A percentile compares a stretch with the other conserved stretches of the same genome.
These are phyloP conservation scores for Pisolithus thermaeus DNA, from an alignment of 1,284 basidiomycete species.

Conservation along the genomic window DNA sequence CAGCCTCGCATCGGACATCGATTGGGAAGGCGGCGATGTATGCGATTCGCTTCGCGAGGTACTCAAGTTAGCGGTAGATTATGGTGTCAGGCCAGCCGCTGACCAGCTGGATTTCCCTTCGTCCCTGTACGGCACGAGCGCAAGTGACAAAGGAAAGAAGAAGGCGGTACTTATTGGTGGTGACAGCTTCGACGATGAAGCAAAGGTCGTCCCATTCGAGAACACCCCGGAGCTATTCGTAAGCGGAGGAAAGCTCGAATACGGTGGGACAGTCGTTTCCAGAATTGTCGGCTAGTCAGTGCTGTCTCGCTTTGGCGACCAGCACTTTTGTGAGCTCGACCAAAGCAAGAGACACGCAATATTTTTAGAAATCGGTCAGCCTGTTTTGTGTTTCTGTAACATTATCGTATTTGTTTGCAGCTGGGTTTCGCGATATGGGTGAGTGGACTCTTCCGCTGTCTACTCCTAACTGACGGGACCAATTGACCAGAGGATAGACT, in stretches of 20 bases:
- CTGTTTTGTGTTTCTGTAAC: too few relatives aligned
- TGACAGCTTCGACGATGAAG: conserved; percentile 23
- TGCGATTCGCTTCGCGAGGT: conserved; percentile 58
- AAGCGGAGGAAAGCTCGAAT: conserved; percentile 21
- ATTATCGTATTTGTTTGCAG: too few relatives aligned
- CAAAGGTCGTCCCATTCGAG: conserved; percentile 35
- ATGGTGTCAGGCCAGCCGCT: conserved; percentile 39
- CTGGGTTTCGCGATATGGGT: too few relatives aligned
- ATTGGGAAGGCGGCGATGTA: conserved; percentile 74
- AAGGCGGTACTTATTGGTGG: conserved; percentile 2
- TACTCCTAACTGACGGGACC: too few relatives aligned
- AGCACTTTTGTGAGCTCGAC: too few relatives aligned
- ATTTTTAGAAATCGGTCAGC: too few relatives aligned
- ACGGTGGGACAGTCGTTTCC: conserved; percentile 28
- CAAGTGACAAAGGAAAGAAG: conserved; percentile 23
- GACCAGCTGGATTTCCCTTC: conserved; percentile 20
- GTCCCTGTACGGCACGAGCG: background rate
- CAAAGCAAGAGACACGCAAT: too few relatives aligned
- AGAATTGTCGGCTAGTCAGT: conserved; percentile 23
- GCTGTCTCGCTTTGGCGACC: background rate
- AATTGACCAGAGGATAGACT: too few relatives aligned
- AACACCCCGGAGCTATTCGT: conserved; percentile 34
- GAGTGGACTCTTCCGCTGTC: too few relatives aligned
- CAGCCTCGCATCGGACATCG: conserved; percentile 65
- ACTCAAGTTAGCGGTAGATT: conserved; percentile 43